phyloP scores from a whole-genome alignment of 352 stramenopile species.

The Thalassiosira mediterranea region DNA sequence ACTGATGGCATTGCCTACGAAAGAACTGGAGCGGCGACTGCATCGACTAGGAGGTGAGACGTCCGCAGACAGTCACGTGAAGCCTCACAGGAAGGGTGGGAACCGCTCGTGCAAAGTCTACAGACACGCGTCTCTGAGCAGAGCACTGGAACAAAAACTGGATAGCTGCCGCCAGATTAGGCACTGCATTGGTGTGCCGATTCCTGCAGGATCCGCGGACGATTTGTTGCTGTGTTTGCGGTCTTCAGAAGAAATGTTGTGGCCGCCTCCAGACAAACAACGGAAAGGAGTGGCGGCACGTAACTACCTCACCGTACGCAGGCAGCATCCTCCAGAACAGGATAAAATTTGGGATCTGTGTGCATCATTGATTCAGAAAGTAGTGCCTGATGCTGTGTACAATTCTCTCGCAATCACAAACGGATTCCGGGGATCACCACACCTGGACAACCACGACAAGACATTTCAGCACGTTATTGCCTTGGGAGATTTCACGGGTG shows the following conservation, averaged over 20 bases:
- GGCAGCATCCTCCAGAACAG: slow-evolving; percentile 10
- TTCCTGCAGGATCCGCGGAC: not conserved
- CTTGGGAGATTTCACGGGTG: slow-evolving; percentile 22
- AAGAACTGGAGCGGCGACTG: slow-evolving; percentile 1
- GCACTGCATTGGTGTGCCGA: not conserved
- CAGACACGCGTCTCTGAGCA: slow-evolving; percentile 2
- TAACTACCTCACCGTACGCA: slow-evolving; percentile 8
- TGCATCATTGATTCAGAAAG: not conserved
- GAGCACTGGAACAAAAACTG: not conserved
- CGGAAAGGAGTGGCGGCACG: slow-evolving; percentile 6
- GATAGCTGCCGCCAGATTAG: not conserved
- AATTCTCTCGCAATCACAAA: slow-evolving; percentile 14
- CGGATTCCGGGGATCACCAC: slow-evolving; percentile 19
- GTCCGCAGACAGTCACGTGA: not conserved
- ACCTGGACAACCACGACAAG: slow-evolving; percentile 19
- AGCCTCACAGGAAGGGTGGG: not conserved
- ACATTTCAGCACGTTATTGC: slow-evolving; percentile 35
- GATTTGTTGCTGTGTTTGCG: not conserved
- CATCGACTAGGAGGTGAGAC: not conserved
- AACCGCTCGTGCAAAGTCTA: slow-evolving; percentile 4
- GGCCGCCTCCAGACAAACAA: slow-evolving; percentile 7
- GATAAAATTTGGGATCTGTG: slow-evolving; percentile 10
- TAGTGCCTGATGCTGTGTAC: slow-evolving; percentile 15
- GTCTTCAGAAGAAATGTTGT: not conserved
- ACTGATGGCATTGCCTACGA: slow-evolving; percentile 12